Evolutionary conservation across 352 stramenopile species (phyloP).

Genomic region (Phytophthora capsici): DNA sequence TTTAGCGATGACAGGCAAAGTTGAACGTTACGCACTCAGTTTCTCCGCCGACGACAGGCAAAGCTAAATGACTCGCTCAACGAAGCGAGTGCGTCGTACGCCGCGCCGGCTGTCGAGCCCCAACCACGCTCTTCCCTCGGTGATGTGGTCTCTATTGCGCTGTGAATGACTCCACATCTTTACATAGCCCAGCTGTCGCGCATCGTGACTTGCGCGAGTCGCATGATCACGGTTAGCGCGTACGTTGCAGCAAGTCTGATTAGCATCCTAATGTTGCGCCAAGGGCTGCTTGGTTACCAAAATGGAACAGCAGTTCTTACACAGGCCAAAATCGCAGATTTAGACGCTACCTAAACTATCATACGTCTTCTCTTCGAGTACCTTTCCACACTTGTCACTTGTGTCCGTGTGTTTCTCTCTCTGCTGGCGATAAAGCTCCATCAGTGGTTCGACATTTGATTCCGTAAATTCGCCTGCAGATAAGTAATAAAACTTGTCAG

Average conservation of each 20-base stretch:
- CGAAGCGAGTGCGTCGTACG: slow-evolving; percentile 9
- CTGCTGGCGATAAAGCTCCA: background rate
- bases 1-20: slow-evolving; percentile 18
- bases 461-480: slow-evolving; percentile 38
- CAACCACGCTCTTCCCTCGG: slow-evolving; percentile 15
- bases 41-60: slow-evolving; percentile 27
- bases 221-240: background rate
- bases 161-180: slow-evolving; percentile 26
- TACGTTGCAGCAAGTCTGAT: slow-evolving; percentile 11
- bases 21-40: slow-evolving; percentile 9
- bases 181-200: slow-evolving; percentile 28
- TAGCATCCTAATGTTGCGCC: background rate
- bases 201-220: slow-evolving; percentile 21
- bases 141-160: slow-evolving; percentile 20
- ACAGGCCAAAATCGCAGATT: slow-evolving; percentile 2
- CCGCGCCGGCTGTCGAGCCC: slow-evolving; percentile 16
- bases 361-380: background rate
- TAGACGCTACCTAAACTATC: slow-evolving; percentile 11
- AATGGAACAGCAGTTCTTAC: slow-evolving; percentile 12
- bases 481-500: slow-evolving; percentile 3
- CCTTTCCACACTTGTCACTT: background rate
- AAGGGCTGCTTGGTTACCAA: background rate
- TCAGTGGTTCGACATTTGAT: slow-evolving; percentile 39
- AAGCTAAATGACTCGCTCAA: slow-evolving; percentile 26
- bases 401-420: slow-evolving; percentile 3